Percentiles rank a stretch among this genome's conserved stretches.
These are phyloP conservation scores for Didymella exigua DNA, from an alignment of 2,329 filamentous ascomycete species.

Conservation along the genomic window DNA sequence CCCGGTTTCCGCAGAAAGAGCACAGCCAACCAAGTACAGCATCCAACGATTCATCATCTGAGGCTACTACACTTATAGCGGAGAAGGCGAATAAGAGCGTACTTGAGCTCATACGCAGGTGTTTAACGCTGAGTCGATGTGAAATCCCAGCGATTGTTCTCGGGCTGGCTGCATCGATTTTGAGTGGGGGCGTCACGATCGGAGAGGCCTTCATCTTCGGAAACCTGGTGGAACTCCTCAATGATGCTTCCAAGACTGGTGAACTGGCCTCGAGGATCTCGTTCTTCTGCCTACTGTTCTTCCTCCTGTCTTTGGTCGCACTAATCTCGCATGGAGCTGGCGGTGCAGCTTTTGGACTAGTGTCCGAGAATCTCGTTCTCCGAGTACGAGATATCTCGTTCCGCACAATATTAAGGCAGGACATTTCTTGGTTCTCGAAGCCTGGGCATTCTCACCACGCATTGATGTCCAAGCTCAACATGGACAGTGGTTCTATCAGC, in stretches of 20 bases:
- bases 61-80: neutral
- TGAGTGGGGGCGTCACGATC: constrained; percentile 60
- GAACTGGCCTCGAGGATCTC: constrained; percentile 40
- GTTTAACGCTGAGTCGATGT: constrained; percentile 40
- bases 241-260: constrained; percentile 26
- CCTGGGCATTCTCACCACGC: constrained; percentile 52
- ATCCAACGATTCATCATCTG: neutral
- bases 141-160: constrained; percentile 49
- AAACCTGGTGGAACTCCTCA: constrained; percentile 39
- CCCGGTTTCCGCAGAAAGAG: constrained; percentile 21
- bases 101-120: constrained; percentile 31
- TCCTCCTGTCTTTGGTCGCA: constrained; percentile 59
- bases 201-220: constrained; percentile 54
- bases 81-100: constrained; percentile 21
- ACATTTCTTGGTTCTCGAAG: constrained; percentile 58
- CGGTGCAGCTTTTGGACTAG: constrained; percentile 56
- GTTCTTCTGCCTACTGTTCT: constrained; percentile 58
- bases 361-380: constrained; percentile 54
- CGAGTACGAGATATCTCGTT: constrained; percentile 55
- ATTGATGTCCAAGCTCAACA: constrained; percentile 55
- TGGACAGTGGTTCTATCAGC: constrained; percentile 56
- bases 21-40: neutral
- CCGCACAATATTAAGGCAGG: constrained; percentile 60
- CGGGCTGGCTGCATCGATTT: constrained; percentile 52
- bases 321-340: constrained; percentile 52